Conservation (phyloP, 768 basidiomycete species). For the Mycena sanguinolenta region DNA sequence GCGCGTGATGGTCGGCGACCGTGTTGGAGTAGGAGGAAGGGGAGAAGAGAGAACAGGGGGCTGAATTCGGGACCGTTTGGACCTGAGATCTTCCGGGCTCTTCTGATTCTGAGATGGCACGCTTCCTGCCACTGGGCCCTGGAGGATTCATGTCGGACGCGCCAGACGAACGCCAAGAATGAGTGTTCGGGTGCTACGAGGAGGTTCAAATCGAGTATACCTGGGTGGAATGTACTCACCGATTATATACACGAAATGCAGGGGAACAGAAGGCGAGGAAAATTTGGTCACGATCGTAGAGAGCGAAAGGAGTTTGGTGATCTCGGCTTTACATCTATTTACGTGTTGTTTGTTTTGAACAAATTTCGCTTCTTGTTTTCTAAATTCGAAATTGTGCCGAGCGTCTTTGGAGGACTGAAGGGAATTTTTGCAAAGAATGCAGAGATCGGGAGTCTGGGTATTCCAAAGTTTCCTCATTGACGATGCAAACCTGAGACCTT, state of each 20-base stretch:
- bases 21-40: constrained; percentile 39
- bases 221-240: constrained; percentile 1
- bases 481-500: too few species aligned
- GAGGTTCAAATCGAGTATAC: constrained; percentile 15
- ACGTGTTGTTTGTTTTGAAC: constrained; percentile 51
- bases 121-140: constrained; percentile 43
- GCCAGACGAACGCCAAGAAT: background rate
- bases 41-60: constrained; percentile 51
- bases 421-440: too few species aligned
- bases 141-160: constrained; percentile 37
- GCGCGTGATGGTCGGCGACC: constrained; percentile 8
- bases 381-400: too few species aligned
- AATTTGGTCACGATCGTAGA: constrained; percentile 30
- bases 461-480: too few species aligned
- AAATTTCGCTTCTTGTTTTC: too few species aligned
- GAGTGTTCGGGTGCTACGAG: constrained; percentile 11
- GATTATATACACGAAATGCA: constrained; percentile 20
- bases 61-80: constrained; percentile 49
- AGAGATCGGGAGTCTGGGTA: too few species aligned
- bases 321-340: constrained; percentile 42
- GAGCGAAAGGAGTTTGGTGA: constrained; percentile 17
- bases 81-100: constrained; percentile 34
- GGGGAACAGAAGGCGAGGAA: constrained; percentile 24
- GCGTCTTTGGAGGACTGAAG: too few species aligned
- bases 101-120: constrained; percentile 49